These are phyloP conservation scores for Tylopilus sp. DNA, from an alignment of 1,284 basidiomycete species.

Conservation along the genomic window DNA sequence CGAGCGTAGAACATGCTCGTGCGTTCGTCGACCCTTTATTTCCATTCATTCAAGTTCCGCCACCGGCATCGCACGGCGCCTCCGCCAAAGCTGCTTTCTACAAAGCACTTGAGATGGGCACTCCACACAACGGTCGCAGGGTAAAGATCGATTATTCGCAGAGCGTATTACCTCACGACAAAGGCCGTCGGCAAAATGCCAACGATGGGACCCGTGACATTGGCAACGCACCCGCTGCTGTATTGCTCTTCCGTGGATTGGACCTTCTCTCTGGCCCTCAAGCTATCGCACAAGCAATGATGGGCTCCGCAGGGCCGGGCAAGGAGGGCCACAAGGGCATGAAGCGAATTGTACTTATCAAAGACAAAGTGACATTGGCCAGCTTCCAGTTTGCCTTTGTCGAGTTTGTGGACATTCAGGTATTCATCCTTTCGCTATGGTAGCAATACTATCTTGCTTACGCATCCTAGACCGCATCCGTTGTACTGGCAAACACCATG, in stretches of 20 bases:
- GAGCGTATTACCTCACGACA: slow-evolving; percentile 66
- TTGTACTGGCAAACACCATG: slow-evolving; percentile 75
- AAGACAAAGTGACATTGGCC: slow-evolving; percentile 75
- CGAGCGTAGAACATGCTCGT: slow-evolving; percentile 74
- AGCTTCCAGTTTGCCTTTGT: slow-evolving; percentile 92
- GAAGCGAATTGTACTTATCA: slow-evolving; percentile 79
- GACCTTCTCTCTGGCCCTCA: slow-evolving; percentile 82
- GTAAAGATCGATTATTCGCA: slow-evolving; percentile 90
- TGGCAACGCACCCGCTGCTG: slow-evolving; percentile 71
- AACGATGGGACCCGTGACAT: slow-evolving; percentile 95
- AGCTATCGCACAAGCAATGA: slow-evolving; percentile 76
- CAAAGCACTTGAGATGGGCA: slow-evolving; percentile 61
- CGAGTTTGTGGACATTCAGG: slow-evolving; percentile 79
- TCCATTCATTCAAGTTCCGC: slow-evolving; percentile 80
- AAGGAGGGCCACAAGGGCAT: slow-evolving; percentile 78
- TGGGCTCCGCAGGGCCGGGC: slow-evolving; percentile 58
- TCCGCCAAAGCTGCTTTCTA: slow-evolving; percentile 64
- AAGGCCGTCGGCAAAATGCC: slow-evolving; percentile 54
- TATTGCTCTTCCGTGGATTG: slow-evolving; percentile 82
- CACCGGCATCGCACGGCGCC: slow-evolving; percentile 74
- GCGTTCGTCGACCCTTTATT: slow-evolving; percentile 84
- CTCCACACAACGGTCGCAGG: slow-evolving; percentile 64
- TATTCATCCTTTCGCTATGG: slow-evolving; percentile 31
- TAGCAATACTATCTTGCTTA: slow-evolving; percentile 12
- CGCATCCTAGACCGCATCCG: slow-evolving; percentile 54